These are phyloP conservation scores for Aaosphaeria arxii DNA, from an alignment of 2,329 filamentous ascomycete species.

Conservation along the genomic window DNA sequence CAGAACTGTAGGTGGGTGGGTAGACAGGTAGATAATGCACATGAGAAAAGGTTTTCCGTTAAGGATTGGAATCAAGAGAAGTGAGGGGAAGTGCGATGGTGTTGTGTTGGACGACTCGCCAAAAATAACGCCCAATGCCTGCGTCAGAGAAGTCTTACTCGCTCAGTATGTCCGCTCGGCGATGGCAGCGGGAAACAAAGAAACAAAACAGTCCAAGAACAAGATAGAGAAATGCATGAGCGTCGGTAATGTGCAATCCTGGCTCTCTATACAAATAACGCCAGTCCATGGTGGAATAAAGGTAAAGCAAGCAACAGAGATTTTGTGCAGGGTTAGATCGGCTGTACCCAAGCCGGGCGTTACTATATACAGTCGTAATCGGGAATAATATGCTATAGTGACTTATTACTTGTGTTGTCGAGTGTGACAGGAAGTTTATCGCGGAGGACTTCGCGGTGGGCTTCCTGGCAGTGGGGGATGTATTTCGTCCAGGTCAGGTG, in stretches of 20 bases:
- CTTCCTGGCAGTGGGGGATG: conserved; percentile 18
- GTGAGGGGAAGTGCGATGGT: too few species aligned
- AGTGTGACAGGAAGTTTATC: conserved; percentile 2
- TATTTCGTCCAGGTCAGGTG: conserved; percentile 17
- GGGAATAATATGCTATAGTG: conserved; percentile 12
- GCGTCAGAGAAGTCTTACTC: too few species aligned
- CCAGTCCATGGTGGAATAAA: conserved; percentile 13
- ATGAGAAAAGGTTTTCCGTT: too few species aligned
- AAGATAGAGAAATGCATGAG: conserved; percentile 10
- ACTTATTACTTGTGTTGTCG: conserved; percentile 12
- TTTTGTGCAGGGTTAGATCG: conserved; percentile 19
- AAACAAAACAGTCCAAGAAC: conserved; percentile 6
- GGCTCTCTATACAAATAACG: conserved; percentile 14
- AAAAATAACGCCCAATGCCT: too few species aligned
- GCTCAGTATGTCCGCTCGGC: too few species aligned
- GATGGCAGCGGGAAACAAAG: background rate
- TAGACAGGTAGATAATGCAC: too few species aligned
- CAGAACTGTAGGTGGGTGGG: too few species aligned
- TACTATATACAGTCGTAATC: conserved; percentile 29
- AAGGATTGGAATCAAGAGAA: too few species aligned
- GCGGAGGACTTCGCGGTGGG: conserved; percentile 17
- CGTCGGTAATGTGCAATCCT: conserved; percentile 1
- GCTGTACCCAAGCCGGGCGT: conserved; percentile 13
- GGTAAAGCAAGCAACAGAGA: conserved; percentile 9
- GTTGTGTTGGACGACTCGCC: too few species aligned